Conservation (phyloP, 192 early-diverging fungal species). For the Funneliformis geosporum region DNA sequence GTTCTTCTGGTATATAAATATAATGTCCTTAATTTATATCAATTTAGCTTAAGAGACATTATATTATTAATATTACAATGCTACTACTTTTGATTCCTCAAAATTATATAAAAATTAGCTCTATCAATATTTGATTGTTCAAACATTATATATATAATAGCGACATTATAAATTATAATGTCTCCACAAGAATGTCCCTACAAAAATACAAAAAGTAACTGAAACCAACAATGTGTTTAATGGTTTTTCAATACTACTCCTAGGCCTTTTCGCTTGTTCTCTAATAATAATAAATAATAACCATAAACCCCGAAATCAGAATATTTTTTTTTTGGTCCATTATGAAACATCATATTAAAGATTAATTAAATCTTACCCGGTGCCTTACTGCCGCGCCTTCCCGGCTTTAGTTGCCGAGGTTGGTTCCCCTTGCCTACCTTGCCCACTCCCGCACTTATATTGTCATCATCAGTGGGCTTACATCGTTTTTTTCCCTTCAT, state of each 20-base stretch:
- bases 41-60: not conserved
- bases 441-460: not conserved
- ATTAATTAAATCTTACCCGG: not conserved
- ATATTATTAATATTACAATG: not conserved
- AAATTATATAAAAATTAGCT: not conserved
- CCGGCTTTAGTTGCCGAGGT: not conserved
- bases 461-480: not conserved
- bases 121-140: not conserved
- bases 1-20: not conserved
- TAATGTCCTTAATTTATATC: conserved; percentile 1
- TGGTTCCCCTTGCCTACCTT: too few species aligned
- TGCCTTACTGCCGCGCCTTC: not conserved
- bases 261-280: not conserved
- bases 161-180: not conserved
- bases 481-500: not conserved
- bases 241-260: not conserved
- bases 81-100: not conserved
- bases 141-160: not conserved
- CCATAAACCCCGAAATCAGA: not conserved
- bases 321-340: not conserved
- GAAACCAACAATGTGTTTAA: not conserved
- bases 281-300: not conserved
- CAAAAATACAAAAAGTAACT: too few species aligned
- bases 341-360: too few species aligned
- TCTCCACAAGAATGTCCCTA: not conserved